These are phyloP conservation scores for Sarocladium kiliense DNA, from an alignment of 2,329 filamentous ascomycete genomes.

Conservation along the genomic window DNA sequence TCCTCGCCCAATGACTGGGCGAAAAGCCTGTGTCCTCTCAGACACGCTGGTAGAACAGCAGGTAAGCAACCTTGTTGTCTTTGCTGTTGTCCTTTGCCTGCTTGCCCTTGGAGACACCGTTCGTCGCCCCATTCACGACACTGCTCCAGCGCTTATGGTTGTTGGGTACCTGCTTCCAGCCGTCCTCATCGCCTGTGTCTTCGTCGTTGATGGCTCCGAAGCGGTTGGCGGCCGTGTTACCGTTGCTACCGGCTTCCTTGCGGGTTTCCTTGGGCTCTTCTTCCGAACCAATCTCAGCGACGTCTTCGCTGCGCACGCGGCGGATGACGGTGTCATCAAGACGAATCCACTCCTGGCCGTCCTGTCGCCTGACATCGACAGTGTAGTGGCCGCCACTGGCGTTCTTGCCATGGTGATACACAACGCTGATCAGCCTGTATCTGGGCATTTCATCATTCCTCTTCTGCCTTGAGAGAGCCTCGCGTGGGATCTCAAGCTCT, in stretches of 20 bases:
- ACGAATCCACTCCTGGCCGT: conserved; percentile 92
- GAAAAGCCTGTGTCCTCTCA: too few relatives aligned
- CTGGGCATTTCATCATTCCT: conserved; percentile 67
- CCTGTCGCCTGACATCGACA: conserved; percentile 91
- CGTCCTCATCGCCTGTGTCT: conserved; percentile 60
- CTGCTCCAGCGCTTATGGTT: conserved; percentile 67
- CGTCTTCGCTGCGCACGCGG: conserved; percentile 79
- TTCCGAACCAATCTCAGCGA: conserved; percentile 78
- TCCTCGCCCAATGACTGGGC: too few relatives aligned
- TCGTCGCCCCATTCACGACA: conserved; percentile 59
- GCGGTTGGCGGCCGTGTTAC: conserved; percentile 51
- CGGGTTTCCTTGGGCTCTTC: conserved; percentile 68
- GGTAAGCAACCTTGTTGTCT: conserved; percentile 96
- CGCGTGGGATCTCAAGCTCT: conserved; percentile 87
- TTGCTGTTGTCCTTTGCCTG: conserved; percentile 61
- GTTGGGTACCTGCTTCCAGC: conserved; percentile 80
- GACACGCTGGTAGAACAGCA: conserved; percentile 88
- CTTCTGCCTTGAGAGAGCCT: conserved; percentile 76
- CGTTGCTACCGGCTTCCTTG: conserved; percentile 43
- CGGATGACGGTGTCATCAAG: conserved; percentile 91
- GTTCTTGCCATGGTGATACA: conserved; percentile 97
- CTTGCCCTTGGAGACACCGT: conserved; percentile 51
- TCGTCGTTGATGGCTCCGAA: conserved; percentile 67
- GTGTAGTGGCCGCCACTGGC: conserved; percentile 96
- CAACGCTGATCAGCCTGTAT: conserved; percentile 82